Evolutionary conservation across 352 stramenopile genomes (phyloP).

Genomic region (Aphanomyces astaci): DNA sequence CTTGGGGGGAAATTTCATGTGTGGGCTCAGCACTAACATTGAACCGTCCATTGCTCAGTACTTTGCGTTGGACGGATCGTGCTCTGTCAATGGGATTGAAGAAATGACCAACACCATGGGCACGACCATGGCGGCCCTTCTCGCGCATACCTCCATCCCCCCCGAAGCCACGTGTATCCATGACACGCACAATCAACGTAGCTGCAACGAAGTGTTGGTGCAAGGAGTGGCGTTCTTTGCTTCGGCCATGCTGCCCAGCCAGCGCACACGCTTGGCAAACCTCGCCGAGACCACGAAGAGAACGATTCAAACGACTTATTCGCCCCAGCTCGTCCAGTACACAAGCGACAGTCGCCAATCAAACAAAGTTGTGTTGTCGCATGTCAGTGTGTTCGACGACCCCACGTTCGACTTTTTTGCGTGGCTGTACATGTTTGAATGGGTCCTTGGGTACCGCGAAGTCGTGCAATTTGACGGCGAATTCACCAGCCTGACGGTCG

Average conservation of each 20-base stretch:
- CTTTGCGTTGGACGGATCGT: background rate
- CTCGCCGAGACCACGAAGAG: background rate
- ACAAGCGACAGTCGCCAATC: background rate
- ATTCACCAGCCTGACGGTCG: background rate
- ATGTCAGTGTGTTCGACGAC: background rate
- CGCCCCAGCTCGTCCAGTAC: background rate
- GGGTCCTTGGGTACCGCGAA: conserved; percentile 1
- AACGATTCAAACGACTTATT: background rate
- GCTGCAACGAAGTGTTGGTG: background rate
- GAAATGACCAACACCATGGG: background rate
- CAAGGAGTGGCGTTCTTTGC: background rate
- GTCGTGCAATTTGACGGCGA: background rate
- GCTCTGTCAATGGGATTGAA: background rate
- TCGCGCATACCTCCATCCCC: background rate
- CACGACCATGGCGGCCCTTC: background rate
- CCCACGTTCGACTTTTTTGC: background rate
- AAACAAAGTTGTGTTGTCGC: background rate
- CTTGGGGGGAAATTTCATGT: background rate
- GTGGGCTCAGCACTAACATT: background rate
- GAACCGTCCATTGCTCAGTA: background rate
- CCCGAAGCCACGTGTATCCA: background rate
- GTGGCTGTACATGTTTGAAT: conserved; percentile 7
- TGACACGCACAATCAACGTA: background rate
- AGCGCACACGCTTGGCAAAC: background rate
- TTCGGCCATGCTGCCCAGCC: background rate